A percentile compares a stretch with the other conserved stretches of the same genome.
phyloP scores from a whole-genome alignment of 1,139 yeast species.

The Diutina ranongensis region DNA sequence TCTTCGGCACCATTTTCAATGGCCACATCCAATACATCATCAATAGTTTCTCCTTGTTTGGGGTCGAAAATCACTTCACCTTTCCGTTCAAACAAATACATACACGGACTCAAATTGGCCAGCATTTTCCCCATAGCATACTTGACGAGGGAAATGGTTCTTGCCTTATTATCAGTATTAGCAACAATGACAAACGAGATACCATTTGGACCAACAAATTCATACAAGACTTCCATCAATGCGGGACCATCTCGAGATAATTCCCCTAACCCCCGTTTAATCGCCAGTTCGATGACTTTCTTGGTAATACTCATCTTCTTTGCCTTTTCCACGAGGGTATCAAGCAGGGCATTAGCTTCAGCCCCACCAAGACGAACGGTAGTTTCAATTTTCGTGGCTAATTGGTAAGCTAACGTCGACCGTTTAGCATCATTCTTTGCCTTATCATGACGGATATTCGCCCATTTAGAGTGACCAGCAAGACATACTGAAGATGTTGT shows the following conservation, averaged over 20 bases:
- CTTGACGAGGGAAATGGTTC: constrained; percentile 69
- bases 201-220: constrained; percentile 90
- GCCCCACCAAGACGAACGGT: constrained; percentile 49
- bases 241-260: constrained; percentile 24
- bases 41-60: constrained; percentile 34
- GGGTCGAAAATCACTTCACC: constrained; percentile 55
- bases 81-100: constrained; percentile 61
- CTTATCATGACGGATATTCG: constrained; percentile 86
- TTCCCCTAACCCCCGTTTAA: constrained; percentile 71
- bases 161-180: constrained; percentile 74
- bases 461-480: constrained; percentile 92
- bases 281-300: constrained; percentile 74
- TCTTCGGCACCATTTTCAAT: constrained; percentile 83
- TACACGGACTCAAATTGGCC: constrained; percentile 68
- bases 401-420: constrained; percentile 57
- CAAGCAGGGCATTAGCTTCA: constrained; percentile 61
- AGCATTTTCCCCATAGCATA: constrained; percentile 62
- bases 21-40: constrained; percentile 58
- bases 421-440: constrained; percentile 82
- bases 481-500: constrained; percentile 10
- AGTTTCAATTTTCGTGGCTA: constrained; percentile 62
- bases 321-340: constrained; percentile 71
- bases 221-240: constrained; percentile 41
- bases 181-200: constrained; percentile 79
- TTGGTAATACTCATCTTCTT: constrained; percentile 69